phyloP scores from a whole-genome alignment of 2,329 filamentous ascomycete species.

The Fulvia fulva region DNA sequence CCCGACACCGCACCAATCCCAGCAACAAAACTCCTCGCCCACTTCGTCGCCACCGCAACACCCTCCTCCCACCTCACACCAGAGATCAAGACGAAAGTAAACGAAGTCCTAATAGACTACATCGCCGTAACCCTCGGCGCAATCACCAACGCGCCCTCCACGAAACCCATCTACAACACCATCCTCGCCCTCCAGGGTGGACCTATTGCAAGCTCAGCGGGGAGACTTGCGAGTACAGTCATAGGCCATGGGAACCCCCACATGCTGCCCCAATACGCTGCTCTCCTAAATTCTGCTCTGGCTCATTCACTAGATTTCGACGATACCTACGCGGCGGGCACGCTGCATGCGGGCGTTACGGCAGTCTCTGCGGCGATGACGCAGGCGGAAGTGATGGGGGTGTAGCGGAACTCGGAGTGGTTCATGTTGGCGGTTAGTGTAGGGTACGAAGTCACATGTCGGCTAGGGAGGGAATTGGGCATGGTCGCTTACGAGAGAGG shows the following conservation, averaged over 20 bases:
- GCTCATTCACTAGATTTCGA: slow-evolving; percentile 46
- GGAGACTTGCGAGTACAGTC: too few species aligned
- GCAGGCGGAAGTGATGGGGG: slow-evolving; percentile 29
- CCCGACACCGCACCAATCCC: slow-evolving; percentile 17
- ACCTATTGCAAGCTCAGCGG: slow-evolving; percentile 22
- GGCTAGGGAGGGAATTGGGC: slow-evolving; percentile 34
- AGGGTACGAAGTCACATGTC: slow-evolving; percentile 35
- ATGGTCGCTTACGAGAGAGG: slow-evolving; percentile 35
- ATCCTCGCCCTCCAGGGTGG: slow-evolving; percentile 26
- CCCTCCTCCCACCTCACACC: slow-evolving; percentile 18
- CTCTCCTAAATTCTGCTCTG: slow-evolving; percentile 41
- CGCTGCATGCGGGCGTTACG: slow-evolving; percentile 42
- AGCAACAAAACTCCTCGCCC: slow-evolving; percentile 25
- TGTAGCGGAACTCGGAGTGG: slow-evolving; percentile 14
- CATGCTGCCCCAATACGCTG: slow-evolving; percentile 39
- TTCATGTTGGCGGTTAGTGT: slow-evolving; percentile 34
- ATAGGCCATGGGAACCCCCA: slow-evolving; percentile 32
- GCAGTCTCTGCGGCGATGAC: slow-evolving; percentile 38
- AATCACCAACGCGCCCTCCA: slow-evolving; percentile 25
- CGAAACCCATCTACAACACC: slow-evolving; percentile 25
- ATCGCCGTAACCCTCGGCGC: slow-evolving; percentile 29
- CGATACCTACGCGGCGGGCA: slow-evolving; percentile 42
- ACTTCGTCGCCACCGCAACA: slow-evolving; percentile 26
- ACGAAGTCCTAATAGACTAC: slow-evolving; percentile 33
- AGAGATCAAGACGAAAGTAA: slow-evolving; percentile 23